phyloP scores from a whole-genome alignment of 2,329 filamentous ascomycete genomes.

The Trichoderma koningii region DNA sequence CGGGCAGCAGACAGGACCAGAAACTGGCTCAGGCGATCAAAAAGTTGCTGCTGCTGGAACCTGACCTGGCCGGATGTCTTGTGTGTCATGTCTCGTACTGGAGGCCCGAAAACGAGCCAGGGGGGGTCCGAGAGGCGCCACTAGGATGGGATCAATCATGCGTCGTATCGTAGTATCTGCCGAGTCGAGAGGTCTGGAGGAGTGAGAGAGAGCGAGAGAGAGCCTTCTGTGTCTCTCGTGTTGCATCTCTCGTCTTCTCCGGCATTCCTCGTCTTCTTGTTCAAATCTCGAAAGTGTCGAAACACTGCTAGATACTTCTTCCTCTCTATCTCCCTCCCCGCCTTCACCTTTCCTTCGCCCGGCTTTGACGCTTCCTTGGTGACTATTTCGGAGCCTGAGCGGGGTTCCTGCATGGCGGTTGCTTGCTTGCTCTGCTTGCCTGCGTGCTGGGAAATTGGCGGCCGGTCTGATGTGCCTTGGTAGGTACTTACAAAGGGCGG shows the following conservation, averaged over 20 bases:
- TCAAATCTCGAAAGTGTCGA: not conserved
- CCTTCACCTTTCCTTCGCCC: too few species aligned
- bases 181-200: not conserved
- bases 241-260: too few species aligned
- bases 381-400: slow-evolving; percentile 15
- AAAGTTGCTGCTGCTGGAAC: slow-evolving; percentile 9
- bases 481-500: not conserved
- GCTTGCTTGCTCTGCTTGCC: not conserved
- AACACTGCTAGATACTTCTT: not conserved
- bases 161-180: too few species aligned
- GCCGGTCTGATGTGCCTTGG: not conserved
- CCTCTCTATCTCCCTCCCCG: not conserved
- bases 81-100: slow-evolving; percentile 11
- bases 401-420: not conserved
- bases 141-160: not conserved
- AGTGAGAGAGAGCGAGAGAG: not conserved
- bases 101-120: slow-evolving; percentile 19
- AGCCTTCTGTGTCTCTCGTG: not conserved
- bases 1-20: not conserved
- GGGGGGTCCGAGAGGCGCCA: not conserved
- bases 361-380: not conserved
- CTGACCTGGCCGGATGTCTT: slow-evolving; percentile 20
- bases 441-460: not conserved
- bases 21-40: slow-evolving; percentile 23
- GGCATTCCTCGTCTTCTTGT: not conserved